Evolutionary conservation across 2,329 filamentous ascomycete genomes (phyloP), one percentile per base, ranked within the genome.

Genomic region (Aspergillus brunneoviolaceus): DNA sequence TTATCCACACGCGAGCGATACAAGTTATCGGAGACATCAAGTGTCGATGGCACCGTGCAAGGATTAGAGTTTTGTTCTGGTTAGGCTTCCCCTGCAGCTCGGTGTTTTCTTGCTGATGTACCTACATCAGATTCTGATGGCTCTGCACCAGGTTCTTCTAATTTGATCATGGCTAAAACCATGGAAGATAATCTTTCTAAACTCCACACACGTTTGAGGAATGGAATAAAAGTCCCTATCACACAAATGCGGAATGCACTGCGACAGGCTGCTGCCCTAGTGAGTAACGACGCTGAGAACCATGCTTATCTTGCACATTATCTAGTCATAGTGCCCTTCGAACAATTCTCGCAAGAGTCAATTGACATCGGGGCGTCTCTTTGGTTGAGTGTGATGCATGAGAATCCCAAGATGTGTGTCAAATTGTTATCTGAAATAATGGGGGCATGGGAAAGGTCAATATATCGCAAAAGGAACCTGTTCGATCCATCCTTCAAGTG

Each of bases 1-100:
- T 99, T 99, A 74, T 98, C 94, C 3, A 96, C 92, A 27, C 89
- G 95, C 42, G 96, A 99, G 73, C 93, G 96, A 71, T 99, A 99
- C 75, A 88, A 93, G 59, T 94, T 94, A 71, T 87, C 92, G 11
- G 92, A 96, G 72, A 85, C 87, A 2, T 62, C 66, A 23, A 79
- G 90, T 42, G 55, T 61, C 21, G 60, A 65, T 31, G 55, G 51
- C 21, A 35, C 61, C 25, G 59, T 57, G 14, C 55, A 54, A 55
- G 61, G 12, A 23, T 61, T 5, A 55, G 51, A n/a, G 57, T 61
- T 10, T 52, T 54, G 21, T 58, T 45, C 61, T 49, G 63, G 68
- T 69, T 49, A 53, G 67, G 61, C n/a, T 50, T 16, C 23, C 5
- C 35, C 58, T 12, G 10, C 12, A 39, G 21, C 3, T 42, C 45